These are phyloP conservation scores for Pythium aphanidermatum DNA, from an alignment of 352 stramenopile genomes.

Conservation along the genomic window DNA sequence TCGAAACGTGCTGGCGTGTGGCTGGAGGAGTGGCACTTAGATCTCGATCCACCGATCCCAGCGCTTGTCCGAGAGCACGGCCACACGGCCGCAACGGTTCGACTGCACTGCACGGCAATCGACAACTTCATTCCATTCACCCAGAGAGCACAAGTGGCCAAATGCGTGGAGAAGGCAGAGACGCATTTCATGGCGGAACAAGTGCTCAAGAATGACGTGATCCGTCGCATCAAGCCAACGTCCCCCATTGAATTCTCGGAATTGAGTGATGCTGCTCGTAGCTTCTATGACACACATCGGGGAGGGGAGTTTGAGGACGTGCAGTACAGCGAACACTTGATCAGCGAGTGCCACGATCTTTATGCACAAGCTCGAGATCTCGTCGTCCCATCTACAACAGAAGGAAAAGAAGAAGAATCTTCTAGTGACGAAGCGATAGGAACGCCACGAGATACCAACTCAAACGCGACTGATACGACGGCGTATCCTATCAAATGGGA, in stretches of 20 bases:
- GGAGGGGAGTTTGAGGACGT: conserved; percentile 10
- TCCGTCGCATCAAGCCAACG: conserved; percentile 26
- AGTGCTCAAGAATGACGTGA: conserved; percentile 42
- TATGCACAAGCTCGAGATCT: conserved; percentile 1
- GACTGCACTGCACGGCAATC: conserved; percentile 46
- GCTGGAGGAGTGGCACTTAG: conserved; percentile 66
- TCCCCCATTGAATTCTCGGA: conserved; percentile 25
- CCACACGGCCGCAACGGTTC: conserved; percentile 21
- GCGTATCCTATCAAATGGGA: conserved; percentile 6
- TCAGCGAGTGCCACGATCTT: conserved; percentile 5
- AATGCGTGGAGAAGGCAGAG: conserved; percentile 11
- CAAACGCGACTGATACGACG: neutral
- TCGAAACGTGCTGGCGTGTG: conserved; percentile 40
- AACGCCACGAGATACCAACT: neutral
- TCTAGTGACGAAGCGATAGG: neutral
- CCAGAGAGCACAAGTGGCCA: conserved; percentile 16
- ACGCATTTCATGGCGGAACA: conserved; percentile 44
- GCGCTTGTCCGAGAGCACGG: conserved; percentile 5
- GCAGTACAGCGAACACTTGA: conserved; percentile 10
- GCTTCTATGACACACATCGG: conserved; percentile 30
- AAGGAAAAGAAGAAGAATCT: neutral
- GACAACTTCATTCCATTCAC: conserved; percentile 48
- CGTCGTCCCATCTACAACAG: neutral
- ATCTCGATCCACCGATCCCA: conserved; percentile 34
- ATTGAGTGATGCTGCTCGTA: conserved; percentile 20